Evolutionary conservation across 257 asterid genomes (phyloP).

Genomic region (Jacaranda copaia): DNA sequence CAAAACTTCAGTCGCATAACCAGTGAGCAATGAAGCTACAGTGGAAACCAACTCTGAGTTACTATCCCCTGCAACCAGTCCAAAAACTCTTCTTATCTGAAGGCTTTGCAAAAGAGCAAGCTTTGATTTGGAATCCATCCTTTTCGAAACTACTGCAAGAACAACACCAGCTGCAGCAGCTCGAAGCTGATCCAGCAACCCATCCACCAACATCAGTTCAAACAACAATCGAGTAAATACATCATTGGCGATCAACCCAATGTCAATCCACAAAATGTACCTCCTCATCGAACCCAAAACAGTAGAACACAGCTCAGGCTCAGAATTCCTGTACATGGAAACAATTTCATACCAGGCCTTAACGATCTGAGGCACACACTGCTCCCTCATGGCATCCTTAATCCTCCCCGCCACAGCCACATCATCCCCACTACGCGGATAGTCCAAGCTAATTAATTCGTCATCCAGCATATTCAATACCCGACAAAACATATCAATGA

Average conservation of each 20-base stretch:
- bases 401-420: constrained; percentile 71
- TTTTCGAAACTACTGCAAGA: constrained; percentile 76
- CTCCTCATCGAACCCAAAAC: constrained; percentile 80
- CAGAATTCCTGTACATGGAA: constrained; percentile 66
- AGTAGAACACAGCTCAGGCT: constrained; percentile 70
- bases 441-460: constrained; percentile 83
- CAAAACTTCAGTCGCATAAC: constrained; percentile 82
- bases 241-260: constrained; percentile 81
- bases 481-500: constrained; percentile 95
- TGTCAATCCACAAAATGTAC: constrained; percentile 92
- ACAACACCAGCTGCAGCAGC: constrained; percentile 80
- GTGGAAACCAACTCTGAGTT: constrained; percentile 70
- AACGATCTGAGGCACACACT: constrained; percentile 85
- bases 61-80: constrained; percentile 67
- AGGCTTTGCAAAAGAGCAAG: constrained; percentile 74
- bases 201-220: constrained; percentile 73
- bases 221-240: constrained; percentile 70
- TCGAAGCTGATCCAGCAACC: constrained; percentile 70
- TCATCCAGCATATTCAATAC: constrained; percentile 80
- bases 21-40: constrained; percentile 80
- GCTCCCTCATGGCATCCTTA: constrained; percentile 94
- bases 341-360: constrained; percentile 80
- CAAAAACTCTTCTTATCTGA: constrained; percentile 77
- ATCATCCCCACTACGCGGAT: constrained; percentile 76
- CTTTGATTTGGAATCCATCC: constrained; percentile 86